These are phyloP conservation scores for Rhypophila decipiens DNA, from an alignment of 495 filamentous ascomycete species.

Conservation along the genomic window DNA sequence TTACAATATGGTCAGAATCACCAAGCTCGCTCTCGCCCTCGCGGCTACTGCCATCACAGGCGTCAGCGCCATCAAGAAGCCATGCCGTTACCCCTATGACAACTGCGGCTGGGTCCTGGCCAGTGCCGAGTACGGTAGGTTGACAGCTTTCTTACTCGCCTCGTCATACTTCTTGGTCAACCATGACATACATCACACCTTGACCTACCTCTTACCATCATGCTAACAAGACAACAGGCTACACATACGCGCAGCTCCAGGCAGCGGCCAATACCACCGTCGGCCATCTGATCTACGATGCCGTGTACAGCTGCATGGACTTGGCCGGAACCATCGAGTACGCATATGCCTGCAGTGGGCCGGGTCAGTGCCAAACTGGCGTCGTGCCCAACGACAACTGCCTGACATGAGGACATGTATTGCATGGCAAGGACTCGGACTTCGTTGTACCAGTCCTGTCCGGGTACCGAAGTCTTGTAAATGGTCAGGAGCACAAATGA, in stretches of 20 bases:
- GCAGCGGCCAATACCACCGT: conserved; percentile 6
- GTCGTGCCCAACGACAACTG: conserved; percentile 9
- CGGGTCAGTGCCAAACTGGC: conserved; percentile 4
- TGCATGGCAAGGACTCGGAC: too few species aligned
- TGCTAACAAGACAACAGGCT: too few species aligned
- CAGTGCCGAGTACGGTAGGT: conserved; percentile 3
- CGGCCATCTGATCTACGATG: conserved; percentile 11
- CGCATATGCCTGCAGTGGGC: not conserved
- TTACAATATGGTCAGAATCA: conserved; percentile 6
- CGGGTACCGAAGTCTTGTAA: too few species aligned
- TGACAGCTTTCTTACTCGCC: too few species aligned
- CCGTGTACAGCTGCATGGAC: conserved; percentile 7
- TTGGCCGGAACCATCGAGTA: conserved; percentile 5
- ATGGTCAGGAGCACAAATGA: too few species aligned
- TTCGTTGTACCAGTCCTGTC: too few species aligned
- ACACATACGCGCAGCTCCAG: conserved; percentile 8
- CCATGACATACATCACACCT: not conserved
- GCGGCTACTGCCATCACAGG: not conserved
- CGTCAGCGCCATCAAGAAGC: conserved; percentile 3
- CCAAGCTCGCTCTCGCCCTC: conserved; percentile 3
- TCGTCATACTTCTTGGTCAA: too few species aligned
- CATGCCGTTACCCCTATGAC: conserved; percentile 10
- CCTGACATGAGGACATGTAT: not conserved
- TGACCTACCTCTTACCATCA: too few species aligned
- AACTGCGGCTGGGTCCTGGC: conserved; percentile 11